Percentiles rank a stretch among this genome's conserved stretches.
Evolutionary conservation across 164 flowering plant species (phyloP).

Genomic region (Saururus chinensis): DNA sequence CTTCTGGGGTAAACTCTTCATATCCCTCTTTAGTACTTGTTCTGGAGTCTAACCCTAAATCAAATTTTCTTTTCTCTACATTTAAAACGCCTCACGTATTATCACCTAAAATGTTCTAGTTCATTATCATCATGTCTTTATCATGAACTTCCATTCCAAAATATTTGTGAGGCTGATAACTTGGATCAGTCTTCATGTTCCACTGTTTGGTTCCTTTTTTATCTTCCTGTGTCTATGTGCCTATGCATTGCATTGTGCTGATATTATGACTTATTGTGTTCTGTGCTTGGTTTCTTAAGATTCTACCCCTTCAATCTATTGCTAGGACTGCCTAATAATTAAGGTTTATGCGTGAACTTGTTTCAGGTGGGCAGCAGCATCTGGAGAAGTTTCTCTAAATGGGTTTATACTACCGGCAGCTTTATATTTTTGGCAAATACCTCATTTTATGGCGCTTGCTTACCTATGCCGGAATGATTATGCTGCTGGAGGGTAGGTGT

Average conservation of each 20-base stretch:
- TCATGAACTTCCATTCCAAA: too few species aligned
- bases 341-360: not conserved
- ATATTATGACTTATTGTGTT: not conserved
- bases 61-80: not conserved
- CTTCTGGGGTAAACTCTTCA: slow-evolving; percentile 65
- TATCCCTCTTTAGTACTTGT: not conserved
- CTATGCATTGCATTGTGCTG: too few species aligned
- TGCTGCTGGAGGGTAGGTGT: slow-evolving; percentile 92
- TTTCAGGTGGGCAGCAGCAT: slow-evolving; percentile 88
- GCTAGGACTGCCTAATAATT: not conserved
- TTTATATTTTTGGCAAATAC: slow-evolving; percentile 95
- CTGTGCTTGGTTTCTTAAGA: not conserved
- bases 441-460: slow-evolving; percentile 98
- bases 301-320: not conserved
- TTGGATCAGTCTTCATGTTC: not conserved
- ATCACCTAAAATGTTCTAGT: too few species aligned
- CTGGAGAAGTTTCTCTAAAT: slow-evolving; percentile 66
- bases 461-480: slow-evolving; percentile 85
- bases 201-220: not conserved
- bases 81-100: too few species aligned
- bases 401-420: slow-evolving; percentile 91
- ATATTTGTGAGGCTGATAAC: too few species aligned
- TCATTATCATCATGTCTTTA: too few species aligned
- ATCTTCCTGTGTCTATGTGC: not conserved
- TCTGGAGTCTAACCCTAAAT: too few species aligned